These are phyloP conservation scores for Arabidopsis suecica DNA, from an alignment of 345 rosid genomes.

Conservation along the genomic window DNA sequence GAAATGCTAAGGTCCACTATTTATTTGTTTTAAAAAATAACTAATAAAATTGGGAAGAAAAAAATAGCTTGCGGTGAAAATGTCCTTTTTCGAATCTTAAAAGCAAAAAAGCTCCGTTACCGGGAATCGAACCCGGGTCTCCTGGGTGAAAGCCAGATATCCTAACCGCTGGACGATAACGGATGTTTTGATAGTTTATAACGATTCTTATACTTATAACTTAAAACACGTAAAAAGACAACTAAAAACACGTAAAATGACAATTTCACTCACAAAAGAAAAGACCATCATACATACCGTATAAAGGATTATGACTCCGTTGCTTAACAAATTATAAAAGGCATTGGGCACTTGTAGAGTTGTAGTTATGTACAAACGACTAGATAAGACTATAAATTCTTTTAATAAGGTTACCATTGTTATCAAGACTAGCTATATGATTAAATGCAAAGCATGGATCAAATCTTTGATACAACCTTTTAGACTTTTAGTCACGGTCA, in stretches of 20 bases:
- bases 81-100: not conserved
- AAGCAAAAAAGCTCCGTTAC: conserved; percentile 56
- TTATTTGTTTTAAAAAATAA: too few species aligned
- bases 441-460: not conserved
- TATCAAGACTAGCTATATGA: not conserved
- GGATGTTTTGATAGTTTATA: conserved; percentile 27
- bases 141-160: conserved; percentile 97
- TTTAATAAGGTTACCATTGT: not conserved
- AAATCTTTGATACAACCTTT: not conserved
- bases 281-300: too few species aligned
- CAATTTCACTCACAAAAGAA: too few species aligned
- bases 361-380: not conserved
- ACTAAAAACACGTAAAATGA: too few species aligned
- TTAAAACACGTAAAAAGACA: too few species aligned
- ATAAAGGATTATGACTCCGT: too few species aligned
- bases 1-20: too few species aligned
- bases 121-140: conserved; percentile 99
- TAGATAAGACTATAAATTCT: not conserved
- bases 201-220: not conserved
- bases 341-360: too few species aligned
- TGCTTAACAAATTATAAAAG: too few species aligned
- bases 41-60: too few species aligned
- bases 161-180: conserved; percentile 99
- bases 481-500: not conserved
- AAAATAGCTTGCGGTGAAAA: too few species aligned